Evolutionary conservation across 148 eudicot species (phyloP), one percentile per base, ranked within the genome.

Genomic region (Linanthus parryae): DNA sequence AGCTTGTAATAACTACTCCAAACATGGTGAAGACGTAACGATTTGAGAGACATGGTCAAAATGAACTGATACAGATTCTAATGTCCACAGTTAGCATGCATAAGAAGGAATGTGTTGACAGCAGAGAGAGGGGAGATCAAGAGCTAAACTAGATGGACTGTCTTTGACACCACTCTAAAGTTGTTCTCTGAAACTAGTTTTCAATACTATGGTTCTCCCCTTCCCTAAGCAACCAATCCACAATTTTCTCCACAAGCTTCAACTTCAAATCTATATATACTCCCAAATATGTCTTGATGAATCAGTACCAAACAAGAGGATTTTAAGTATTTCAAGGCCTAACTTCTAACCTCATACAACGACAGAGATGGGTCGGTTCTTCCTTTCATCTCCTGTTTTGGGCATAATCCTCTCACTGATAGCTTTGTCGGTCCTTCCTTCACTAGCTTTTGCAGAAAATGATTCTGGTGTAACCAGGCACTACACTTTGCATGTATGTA

Each of bases 401-500:
- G n/a, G n/a, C n/a, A 48, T 26, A n/a, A 2, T 27, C 53, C 17
- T 48, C 36, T 27, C 35, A 26, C 30, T 48, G 36, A 28, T 48
- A 48, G 30, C 16, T 15, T 48, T 48, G 19, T 27, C 53, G n/a
- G 35, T 48, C 35, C 16, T 48, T 27, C 16, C 30, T 22, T 34
- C 20, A 31, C 13, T 29, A 20, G 61, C 42, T 21, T 10, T 42
- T 42, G 48, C 37, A 41, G 45, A 53, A 18, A 35, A 42, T 18
- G 38, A 12, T 26, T 57, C 21, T 36, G 72, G 70, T 40, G 42
- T 70, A 24, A 75, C 80, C 33, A 70, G 80, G 61, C 76, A 66
- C 57, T 75, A 75, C 63, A 75, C 57, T n/a, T 75, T 75, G 33
- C 54, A 75, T 59, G 80, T 75, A 75, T 33, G 46, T 48, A 5